Percentiles rank a stretch among this genome's conserved stretches.
These are phyloP conservation scores for Pseudonitzschia delicatissima DNA, from an alignment of 108 stramenopile genomes.

Conservation along the genomic window DNA sequence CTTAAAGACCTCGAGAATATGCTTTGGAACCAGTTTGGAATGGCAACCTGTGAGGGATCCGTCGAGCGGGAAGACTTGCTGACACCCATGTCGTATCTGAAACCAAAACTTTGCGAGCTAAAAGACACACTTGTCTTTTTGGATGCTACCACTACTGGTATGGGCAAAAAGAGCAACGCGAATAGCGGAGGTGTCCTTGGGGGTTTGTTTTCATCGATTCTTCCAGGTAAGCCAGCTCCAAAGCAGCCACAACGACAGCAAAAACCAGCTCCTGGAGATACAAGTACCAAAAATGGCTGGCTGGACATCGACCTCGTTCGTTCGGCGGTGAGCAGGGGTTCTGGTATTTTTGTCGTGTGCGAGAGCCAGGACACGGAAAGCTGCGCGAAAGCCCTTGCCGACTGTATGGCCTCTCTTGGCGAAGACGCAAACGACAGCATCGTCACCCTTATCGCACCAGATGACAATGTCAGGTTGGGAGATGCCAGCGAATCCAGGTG, in stretches of 20 bases:
- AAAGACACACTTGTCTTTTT: not conserved
- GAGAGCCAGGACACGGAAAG: not conserved
- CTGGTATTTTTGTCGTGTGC: not conserved
- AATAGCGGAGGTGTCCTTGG: not conserved
- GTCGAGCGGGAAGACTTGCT: slow-evolving; percentile 1
- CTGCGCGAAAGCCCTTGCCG: not conserved
- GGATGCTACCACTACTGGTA: not conserved
- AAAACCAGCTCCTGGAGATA: not conserved
- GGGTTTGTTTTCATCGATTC: not conserved
- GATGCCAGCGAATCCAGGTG: not conserved
- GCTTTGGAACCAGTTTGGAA: slow-evolving; percentile 1
- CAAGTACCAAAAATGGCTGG: not conserved
- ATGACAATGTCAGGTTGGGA: not conserved
- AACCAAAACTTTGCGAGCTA: not conserved
- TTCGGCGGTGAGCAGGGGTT: not conserved
- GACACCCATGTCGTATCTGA: not conserved
- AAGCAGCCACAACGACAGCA: not conserved
- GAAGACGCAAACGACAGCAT: not conserved
- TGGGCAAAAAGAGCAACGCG: not conserved
- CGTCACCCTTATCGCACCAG: not conserved
- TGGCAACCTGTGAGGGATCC: slow-evolving; percentile 1
- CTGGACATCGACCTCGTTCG: not conserved
- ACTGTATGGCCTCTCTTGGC: not conserved
- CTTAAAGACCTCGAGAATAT: not conserved
- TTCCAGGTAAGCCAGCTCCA: not conserved